Base-by-base conservation (phyloP, 129 eudicot genomes). In the Heracleum sosnowskyi region DNA sequence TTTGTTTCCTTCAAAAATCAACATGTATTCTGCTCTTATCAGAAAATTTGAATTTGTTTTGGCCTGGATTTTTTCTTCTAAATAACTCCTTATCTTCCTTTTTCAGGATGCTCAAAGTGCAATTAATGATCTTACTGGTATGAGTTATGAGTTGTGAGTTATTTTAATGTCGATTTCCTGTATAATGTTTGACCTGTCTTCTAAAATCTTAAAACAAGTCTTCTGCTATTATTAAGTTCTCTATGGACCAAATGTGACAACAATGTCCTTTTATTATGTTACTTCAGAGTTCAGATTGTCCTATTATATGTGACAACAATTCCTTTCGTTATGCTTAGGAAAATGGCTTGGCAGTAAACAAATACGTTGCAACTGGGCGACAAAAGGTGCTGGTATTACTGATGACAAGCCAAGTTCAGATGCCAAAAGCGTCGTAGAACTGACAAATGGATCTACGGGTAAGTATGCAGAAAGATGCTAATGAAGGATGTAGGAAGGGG, bases 41-140 rank as follows among this genome's bases (percentile, higher is more conserved):
- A 44, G 47, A 12, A 42, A 12, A 44, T 44, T 11, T 44, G 12
- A 44, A 44, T 44, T 44, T 44, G 45, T 8, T 44, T 44, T 44
- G 2, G 11, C 47, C 47, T 44, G 47, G 16, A 11, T 11, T 44
- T 44, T 7, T 44, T 44, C 47, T 44, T 44, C 47, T 44, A 44
- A 44, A 44, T 1, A 11, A 44, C 47, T 44, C 4, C 8, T 40
- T 11, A 44, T 44, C 22, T 74, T 76, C 72, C 35, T 22, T 82
- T 17, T 84, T 33, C 96, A 94, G 98, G 99, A 95, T 77, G 99
- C 99, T 72, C 97, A 95, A 81, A 95, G 91, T 86, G 96, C 99
- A 47, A 95, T 95, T 57, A 95, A 95, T 83, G 97, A 92, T 77
- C 83, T 88, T 82, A 95, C 92, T 74, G 99, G 99, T 95, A 86